Conservation (phyloP, 257 asterid species). For the Sherardia arvensis region DNA sequence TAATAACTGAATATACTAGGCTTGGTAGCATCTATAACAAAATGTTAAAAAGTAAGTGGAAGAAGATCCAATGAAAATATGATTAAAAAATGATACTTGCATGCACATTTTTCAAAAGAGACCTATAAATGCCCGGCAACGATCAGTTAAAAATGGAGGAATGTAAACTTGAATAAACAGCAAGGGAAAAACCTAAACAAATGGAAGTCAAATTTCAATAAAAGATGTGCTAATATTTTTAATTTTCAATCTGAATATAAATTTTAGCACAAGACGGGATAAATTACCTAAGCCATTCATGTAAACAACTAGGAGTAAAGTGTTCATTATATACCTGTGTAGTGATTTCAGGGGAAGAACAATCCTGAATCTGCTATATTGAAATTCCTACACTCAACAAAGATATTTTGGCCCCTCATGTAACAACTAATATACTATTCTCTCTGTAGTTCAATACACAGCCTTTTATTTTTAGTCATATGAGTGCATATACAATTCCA, state of each 20-base stretch:
- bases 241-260: background rate
- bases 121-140: background rate
- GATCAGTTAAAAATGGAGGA: background rate
- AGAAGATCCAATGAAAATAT: background rate
- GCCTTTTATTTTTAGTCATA: background rate
- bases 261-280: background rate
- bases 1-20: background rate
- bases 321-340: background rate
- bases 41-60: background rate
- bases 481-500: background rate
- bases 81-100: background rate
- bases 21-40: background rate
- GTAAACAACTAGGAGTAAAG: background rate
- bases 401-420: no score
- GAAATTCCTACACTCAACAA: background rate
- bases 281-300: background rate
- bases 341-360: background rate
- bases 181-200: background rate
- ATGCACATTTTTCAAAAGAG: background rate
- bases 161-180: background rate
- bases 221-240: background rate
- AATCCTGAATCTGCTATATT: background rate
- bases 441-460: background rate
- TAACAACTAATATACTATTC: no score
- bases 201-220: background rate